phyloP scores from a whole-genome alignment of 2,329 filamentous ascomycete genomes.

The Aspergillus tamarii region DNA sequence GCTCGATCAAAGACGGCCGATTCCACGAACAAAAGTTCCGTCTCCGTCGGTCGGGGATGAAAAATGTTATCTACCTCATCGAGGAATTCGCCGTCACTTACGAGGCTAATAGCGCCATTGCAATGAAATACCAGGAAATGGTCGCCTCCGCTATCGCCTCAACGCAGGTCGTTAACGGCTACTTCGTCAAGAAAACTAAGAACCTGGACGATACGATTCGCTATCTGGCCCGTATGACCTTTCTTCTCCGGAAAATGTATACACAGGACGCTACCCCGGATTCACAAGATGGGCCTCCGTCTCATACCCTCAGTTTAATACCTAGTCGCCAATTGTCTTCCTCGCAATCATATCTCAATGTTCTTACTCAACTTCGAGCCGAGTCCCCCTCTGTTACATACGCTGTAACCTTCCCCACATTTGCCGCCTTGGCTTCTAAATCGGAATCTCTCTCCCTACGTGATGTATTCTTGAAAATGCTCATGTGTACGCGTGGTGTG shows the following conservation, averaged over 20 bases:
- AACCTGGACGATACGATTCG: slow-evolving; percentile 78
- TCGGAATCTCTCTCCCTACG: slow-evolving; percentile 73
- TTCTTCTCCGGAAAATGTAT: slow-evolving; percentile 67
- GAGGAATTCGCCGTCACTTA: slow-evolving; percentile 70
- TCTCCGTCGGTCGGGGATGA: slow-evolving; percentile 70
- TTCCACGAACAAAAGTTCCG: slow-evolving; percentile 87
- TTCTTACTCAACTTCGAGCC: slow-evolving; percentile 62
- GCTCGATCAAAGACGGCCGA: slow-evolving; percentile 78
- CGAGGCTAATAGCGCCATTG: slow-evolving; percentile 46
- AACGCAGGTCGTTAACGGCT: slow-evolving; percentile 77
- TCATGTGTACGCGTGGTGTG: slow-evolving; percentile 77
- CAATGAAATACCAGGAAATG: slow-evolving; percentile 64
- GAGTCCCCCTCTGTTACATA: slow-evolving; percentile 53
- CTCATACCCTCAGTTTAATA: slow-evolving; percentile 59
- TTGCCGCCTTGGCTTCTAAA: slow-evolving; percentile 73
- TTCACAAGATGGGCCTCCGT: slow-evolving; percentile 4
- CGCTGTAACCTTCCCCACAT: slow-evolving; percentile 71
- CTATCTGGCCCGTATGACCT: slow-evolving; percentile 74
- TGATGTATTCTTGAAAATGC: slow-evolving; percentile 80
- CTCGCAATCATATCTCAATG: slow-evolving; percentile 67
- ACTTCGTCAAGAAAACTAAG: slow-evolving; percentile 75
- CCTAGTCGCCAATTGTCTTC: slow-evolving; percentile 63
- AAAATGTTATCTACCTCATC: slow-evolving; percentile 76
- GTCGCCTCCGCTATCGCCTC: slow-evolving; percentile 74
- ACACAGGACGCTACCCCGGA: slow-evolving; percentile 19